Conservation (phyloP, 2,329 filamentous ascomycete species). For the Xylariaceae sp. region DNA sequence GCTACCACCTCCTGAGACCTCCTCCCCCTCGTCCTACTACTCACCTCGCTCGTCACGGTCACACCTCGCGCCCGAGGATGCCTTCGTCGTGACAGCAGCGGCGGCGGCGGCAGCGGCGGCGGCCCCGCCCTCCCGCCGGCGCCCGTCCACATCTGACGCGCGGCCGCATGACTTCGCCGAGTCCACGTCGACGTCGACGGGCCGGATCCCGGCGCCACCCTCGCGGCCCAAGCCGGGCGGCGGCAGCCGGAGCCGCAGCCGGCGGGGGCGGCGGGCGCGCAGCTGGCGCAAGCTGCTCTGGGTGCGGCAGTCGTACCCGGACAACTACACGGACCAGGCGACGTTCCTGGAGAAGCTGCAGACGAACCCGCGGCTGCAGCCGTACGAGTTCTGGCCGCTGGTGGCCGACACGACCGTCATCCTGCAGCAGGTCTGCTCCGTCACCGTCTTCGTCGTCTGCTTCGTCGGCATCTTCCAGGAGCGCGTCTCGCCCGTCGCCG, state of each 20-base stretch:
- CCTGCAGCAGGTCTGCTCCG: slow-evolving; percentile 91
- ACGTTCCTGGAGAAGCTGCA: slow-evolving; percentile 96
- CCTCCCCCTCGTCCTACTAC: slow-evolving; percentile 26
- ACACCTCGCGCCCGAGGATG: slow-evolving; percentile 77
- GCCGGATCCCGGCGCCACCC: slow-evolving; percentile 27
- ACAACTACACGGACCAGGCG: slow-evolving; percentile 96
- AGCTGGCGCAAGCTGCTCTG: slow-evolving; percentile 94
- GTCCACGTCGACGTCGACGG: slow-evolving; percentile 14
- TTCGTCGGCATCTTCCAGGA: slow-evolving; percentile 87
- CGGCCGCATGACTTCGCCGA: slow-evolving; percentile 23
- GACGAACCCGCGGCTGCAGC: slow-evolving; percentile 83
- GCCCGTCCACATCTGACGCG: slow-evolving; percentile 25
- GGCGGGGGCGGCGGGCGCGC: slow-evolving; percentile 61
- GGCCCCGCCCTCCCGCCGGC: slow-evolving; percentile 53
- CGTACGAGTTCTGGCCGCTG: slow-evolving; percentile 97
- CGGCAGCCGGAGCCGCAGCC: slow-evolving; percentile 45
- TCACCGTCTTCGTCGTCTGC: slow-evolving; percentile 88
- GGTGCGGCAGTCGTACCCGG: slow-evolving; percentile 97
- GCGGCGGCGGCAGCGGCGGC: too few relatives aligned
- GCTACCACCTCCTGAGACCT: too few relatives aligned
- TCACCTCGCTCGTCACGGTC: slow-evolving; percentile 48
- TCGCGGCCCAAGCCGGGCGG: slow-evolving; percentile 43
- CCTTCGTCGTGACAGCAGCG: too few relatives aligned
- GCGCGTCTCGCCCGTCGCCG: slow-evolving; percentile 79
- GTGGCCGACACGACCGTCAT: slow-evolving; percentile 94